phyloP scores from a whole-genome alignment of 2,329 filamentous ascomycete genomes.

The Metarhizium robertsii region DNA sequence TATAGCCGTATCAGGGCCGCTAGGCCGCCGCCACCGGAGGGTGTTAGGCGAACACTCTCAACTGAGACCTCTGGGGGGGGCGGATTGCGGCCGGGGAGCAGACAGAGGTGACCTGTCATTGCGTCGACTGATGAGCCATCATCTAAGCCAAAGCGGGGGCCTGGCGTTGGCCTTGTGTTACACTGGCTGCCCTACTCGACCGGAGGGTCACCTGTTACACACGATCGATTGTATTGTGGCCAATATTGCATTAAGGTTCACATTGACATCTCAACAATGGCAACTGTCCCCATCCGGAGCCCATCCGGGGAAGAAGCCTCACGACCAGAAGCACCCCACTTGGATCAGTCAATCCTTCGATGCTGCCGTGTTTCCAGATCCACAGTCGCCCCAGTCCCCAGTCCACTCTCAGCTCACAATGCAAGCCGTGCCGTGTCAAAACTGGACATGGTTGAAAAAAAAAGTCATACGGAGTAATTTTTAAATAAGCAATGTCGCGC shows the following conservation, averaged over 20 bases:
- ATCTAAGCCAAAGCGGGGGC: background rate
- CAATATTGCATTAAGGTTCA: background rate
- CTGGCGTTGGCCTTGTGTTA: background rate
- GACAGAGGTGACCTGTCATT: background rate
- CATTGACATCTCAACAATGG: background rate
- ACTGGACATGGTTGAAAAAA: no score
- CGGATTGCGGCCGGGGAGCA: background rate
- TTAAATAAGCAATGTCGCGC: no score
- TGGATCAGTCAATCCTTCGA: no score
- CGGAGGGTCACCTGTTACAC: background rate
- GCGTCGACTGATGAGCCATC: background rate
- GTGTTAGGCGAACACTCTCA: background rate
- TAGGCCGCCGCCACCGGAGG: background rate
- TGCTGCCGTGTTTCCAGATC: no score
- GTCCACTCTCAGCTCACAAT: no score
- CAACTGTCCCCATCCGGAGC: background rate
- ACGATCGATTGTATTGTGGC: background rate
- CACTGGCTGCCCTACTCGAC: background rate
- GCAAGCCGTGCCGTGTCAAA: no score
- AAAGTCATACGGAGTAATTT: no score
- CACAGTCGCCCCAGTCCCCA: no score
- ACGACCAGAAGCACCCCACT: background rate
- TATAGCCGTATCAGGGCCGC: background rate
- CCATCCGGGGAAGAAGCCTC: background rate
- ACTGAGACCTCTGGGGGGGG: background rate